Percentiles rank a stretch among this genome's conserved stretches.
These are phyloP conservation scores for Metschnikowia noctiluminum DNA, from an alignment of 805 yeast species.

Conservation along the genomic window DNA sequence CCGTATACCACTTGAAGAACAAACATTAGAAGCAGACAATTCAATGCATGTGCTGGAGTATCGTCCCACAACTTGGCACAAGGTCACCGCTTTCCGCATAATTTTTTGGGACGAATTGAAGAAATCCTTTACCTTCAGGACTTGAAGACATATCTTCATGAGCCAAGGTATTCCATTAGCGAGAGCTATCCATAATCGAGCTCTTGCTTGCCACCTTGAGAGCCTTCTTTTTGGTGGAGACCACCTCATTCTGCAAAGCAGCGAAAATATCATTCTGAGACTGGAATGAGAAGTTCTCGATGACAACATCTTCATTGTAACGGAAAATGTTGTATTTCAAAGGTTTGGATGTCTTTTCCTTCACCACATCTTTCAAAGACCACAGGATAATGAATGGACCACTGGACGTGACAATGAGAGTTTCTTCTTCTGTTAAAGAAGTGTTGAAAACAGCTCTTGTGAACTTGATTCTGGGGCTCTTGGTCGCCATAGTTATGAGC, in stretches of 20 bases:
- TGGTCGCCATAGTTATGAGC: slow-evolving; percentile 3
- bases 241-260: slow-evolving; percentile 73
- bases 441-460: slow-evolving; percentile 77
- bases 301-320: slow-evolving; percentile 59
- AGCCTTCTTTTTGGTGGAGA: slow-evolving; percentile 58
- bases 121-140: slow-evolving; percentile 45
- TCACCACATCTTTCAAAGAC: slow-evolving; percentile 61
- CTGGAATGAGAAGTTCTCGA: slow-evolving; percentile 76
- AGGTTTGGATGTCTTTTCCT: slow-evolving; percentile 39
- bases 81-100: slow-evolving; percentile 55
- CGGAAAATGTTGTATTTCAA: slow-evolving; percentile 61
- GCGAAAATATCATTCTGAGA: slow-evolving; percentile 67
- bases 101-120: slow-evolving; percentile 62
- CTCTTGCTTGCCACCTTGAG: slow-evolving; percentile 43
- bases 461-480: slow-evolving; percentile 41
- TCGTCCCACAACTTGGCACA: slow-evolving; percentile 53
- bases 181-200: slow-evolving; percentile 2
- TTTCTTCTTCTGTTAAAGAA: slow-evolving; percentile 61
- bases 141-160: not conserved
- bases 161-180: not conserved
- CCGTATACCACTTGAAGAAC: slow-evolving; percentile 47
- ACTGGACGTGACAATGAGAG: slow-evolving; percentile 68
- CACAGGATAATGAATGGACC: slow-evolving; percentile 84
- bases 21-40: slow-evolving; percentile 18
- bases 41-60: slow-evolving; percentile 26